These are phyloP conservation scores for Leishmania aethiopica DNA, from an alignment of 208 protist species.

Conservation along the genomic window DNA sequence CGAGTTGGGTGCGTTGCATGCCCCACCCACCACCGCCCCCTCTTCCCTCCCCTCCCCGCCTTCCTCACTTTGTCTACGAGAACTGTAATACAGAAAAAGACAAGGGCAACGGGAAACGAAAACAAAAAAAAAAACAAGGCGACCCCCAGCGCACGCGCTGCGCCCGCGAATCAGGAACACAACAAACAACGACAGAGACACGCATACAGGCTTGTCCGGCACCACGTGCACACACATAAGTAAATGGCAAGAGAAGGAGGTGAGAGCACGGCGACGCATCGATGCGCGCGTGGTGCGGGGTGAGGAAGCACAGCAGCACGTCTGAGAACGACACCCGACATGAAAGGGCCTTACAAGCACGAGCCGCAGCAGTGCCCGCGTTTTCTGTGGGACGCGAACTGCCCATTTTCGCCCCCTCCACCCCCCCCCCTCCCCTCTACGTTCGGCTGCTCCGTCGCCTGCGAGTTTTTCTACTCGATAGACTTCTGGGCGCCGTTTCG, in stretches of 20 bases:
- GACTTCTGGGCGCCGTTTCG: conserved; percentile 5
- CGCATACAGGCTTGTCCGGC: not conserved
- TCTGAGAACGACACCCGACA: not conserved
- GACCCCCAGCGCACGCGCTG: not conserved
- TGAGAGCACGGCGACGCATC: not conserved
- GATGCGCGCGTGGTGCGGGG: not conserved
- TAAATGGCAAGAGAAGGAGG: not conserved
- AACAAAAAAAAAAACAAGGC: not conserved
- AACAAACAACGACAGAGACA: not conserved
- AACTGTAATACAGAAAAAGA: not conserved
- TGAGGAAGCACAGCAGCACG: not conserved
- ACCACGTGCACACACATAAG: not conserved
- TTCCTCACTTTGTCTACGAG: not conserved
- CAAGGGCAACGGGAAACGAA: not conserved
- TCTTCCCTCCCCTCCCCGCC: not conserved
- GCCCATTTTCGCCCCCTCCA: not conserved
- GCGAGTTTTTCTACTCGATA: conserved; percentile 2
- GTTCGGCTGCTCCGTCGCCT: not conserved
- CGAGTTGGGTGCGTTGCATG: not conserved
- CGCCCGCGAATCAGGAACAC: too few species aligned
- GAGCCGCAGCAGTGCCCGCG: not conserved
- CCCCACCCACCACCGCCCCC: not conserved
- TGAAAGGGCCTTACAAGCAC: not conserved
- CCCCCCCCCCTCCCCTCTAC: not conserved
- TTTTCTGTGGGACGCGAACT: not conserved